Conservation (phyloP, 2,329 filamentous ascomycete genomes). For the Xylariaceae sp. region DNA sequence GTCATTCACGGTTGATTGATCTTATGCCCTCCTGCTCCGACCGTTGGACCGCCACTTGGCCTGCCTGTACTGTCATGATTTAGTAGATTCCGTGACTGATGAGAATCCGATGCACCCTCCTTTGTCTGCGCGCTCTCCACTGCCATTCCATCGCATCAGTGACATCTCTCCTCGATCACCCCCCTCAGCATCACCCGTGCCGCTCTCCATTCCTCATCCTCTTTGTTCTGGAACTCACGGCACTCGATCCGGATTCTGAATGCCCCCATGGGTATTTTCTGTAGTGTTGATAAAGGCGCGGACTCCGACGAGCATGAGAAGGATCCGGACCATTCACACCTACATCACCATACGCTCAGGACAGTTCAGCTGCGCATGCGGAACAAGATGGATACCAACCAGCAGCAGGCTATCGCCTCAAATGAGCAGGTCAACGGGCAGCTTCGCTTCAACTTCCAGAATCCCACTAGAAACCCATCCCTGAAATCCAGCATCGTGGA, state of each 20-base stretch:
- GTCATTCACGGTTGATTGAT: no score
- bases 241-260: conserved; percentile 2
- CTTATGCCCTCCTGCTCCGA: no score
- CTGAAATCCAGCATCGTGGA: conserved; percentile 6
- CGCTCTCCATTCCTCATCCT: background rate
- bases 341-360: conserved; percentile 5
- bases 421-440: background rate
- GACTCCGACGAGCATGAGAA: conserved; percentile 23
- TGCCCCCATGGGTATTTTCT: conserved; percentile 25
- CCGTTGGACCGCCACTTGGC: no score
- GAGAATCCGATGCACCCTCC: background rate
- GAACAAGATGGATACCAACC: conserved; percentile 13
- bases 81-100: no score
- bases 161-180: background rate
- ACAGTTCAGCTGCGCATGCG: conserved; percentile 8
- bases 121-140: background rate
- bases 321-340: conserved; percentile 9
- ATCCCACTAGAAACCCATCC: background rate
- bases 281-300: conserved; percentile 23
- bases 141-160: background rate
- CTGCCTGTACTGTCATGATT: no score
- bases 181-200: background rate
- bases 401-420: background rate
- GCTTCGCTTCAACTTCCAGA: conserved; percentile 15
- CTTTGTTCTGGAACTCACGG: conserved; percentile 1